Evolutionary conservation across 2,329 filamentous ascomycete species (phyloP).

Genomic region (Mollisiaceae sp.): DNA sequence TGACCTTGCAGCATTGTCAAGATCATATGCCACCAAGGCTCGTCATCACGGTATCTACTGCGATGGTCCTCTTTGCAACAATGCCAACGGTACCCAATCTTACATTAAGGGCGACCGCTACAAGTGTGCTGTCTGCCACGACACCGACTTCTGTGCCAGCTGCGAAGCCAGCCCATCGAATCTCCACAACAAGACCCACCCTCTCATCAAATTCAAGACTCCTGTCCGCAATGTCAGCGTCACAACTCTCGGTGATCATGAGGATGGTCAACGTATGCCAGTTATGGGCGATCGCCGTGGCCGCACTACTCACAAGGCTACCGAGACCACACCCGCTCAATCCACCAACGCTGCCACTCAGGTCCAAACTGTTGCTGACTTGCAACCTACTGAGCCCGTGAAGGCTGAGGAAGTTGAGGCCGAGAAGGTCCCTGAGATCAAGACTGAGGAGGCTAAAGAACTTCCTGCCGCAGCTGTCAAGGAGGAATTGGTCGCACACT

Average conservation of each 20-base stretch:
- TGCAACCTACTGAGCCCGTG: slow-evolving; percentile 64
- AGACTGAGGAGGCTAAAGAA: slow-evolving; percentile 40
- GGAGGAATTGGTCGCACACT: slow-evolving; percentile 64
- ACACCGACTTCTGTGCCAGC: slow-evolving; percentile 91
- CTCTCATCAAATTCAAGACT: slow-evolving; percentile 95
- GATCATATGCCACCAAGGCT: slow-evolving; percentile 49
- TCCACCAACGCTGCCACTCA: slow-evolving; percentile 59
- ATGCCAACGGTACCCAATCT: slow-evolving; percentile 57
- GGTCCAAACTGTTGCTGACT: slow-evolving; percentile 75
- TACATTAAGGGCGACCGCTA: slow-evolving; percentile 90
- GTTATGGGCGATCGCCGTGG: slow-evolving; percentile 70
- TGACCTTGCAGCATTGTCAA: slow-evolving; percentile 47
- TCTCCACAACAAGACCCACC: slow-evolving; percentile 92
- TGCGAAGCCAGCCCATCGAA: slow-evolving; percentile 90
- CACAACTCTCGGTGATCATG: slow-evolving; percentile 80
- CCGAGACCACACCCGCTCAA: slow-evolving; percentile 53
- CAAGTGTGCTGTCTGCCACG: slow-evolving; percentile 96
- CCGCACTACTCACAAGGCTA: slow-evolving; percentile 47
- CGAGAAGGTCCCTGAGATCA: slow-evolving; percentile 37
- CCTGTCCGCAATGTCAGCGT: slow-evolving; percentile 88
- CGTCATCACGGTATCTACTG: slow-evolving; percentile 89
- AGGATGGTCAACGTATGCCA: slow-evolving; percentile 66
- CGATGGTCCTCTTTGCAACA: slow-evolving; percentile 86
- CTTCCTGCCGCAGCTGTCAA: slow-evolving; percentile 37
- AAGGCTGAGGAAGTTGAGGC: slow-evolving; percentile 41